Evolutionary conservation across 352 stramenopile species (phyloP), one percentile per base, ranked within the genome.

Genomic region (Globisporangium carolinianum): DNA sequence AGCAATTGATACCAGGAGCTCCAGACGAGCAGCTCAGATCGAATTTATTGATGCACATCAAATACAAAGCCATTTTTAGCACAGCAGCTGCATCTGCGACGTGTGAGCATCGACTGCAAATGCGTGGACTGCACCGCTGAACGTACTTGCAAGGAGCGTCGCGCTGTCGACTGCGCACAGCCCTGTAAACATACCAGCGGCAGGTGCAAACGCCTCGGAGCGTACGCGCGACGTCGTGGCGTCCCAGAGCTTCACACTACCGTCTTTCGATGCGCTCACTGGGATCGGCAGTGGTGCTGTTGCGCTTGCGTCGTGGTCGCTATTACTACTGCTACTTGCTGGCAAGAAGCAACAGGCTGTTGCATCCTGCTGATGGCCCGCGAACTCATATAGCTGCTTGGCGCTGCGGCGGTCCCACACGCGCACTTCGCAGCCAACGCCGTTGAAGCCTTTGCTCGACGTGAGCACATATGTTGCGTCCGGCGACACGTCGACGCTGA

Each of bases 361-460:
- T 7, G 84, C 66, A 55, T 95, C 86, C 47, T 95, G 83, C 43
- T 89, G 69, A 12, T 93, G 83, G 3, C 83, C 86, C 12, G 68
- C 49, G 18, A 83, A 78, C 62, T 90, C 68, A 10, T 69, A 42
- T 0, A 91, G 32, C 55, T 89, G 74, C 51, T 76, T 85, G 15
- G 67, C 70, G 35, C 58, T 87, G 7, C 86, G 82, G 52, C 83
- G 72, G 56, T 95, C 86, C 86, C 86, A 95, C 3, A 95, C 71
- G 56, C 83, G 73, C 15, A 79, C 70, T 52, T 94, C 86, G 32
- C 73, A 80, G 2, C 86, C 86, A 32, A 95, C 76, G 9, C 83
- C 79, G 49, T 87, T 95, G 57, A 93, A 93, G 0, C 86, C 86
- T 62, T 94, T 95, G 58, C 86, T 95, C 3, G 83, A 91, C 3